Conservation (phyloP, 2,329 filamentous ascomycete genomes). For the Lasiodiplodia theobromae region DNA sequence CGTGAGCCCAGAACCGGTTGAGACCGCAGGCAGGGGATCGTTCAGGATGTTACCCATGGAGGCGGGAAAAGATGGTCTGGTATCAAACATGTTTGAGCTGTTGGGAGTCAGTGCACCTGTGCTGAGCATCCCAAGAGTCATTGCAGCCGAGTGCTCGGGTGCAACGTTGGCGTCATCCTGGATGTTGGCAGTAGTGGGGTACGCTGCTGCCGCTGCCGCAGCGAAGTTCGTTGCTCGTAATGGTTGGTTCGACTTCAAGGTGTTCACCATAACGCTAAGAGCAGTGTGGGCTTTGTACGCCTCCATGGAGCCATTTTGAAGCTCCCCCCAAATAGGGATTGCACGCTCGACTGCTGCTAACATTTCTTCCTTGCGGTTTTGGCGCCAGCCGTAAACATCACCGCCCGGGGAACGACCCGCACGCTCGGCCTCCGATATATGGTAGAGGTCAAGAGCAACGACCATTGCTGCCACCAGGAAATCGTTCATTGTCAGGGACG, state of each 20-base stretch:
- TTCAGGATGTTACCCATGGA: conserved; percentile 49
- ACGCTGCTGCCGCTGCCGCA: conserved; percentile 39
- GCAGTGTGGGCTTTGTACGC: conserved; percentile 85
- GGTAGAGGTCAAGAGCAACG: conserved; percentile 81
- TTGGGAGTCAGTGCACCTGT: conserved; percentile 66
- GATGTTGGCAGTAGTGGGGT: conserved; percentile 35
- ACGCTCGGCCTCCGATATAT: conserved; percentile 60
- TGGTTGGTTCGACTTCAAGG: conserved; percentile 66
- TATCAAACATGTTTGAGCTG: conserved; percentile 50
- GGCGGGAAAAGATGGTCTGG: conserved; percentile 42
- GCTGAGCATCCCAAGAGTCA: conserved; percentile 74
- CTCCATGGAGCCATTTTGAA: conserved; percentile 82
- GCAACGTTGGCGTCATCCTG: conserved; percentile 63
- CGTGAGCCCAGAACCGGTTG: conserved; percentile 41
- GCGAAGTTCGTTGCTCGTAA: conserved; percentile 41
- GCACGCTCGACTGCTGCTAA: conserved; percentile 75
- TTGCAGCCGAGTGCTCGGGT: conserved; percentile 70
- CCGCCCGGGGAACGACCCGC: conserved; percentile 44
- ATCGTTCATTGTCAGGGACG: conserved; percentile 80
- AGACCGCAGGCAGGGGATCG: conserved; percentile 37
- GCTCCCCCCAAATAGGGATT: conserved; percentile 78
- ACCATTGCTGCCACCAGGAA: conserved; percentile 88
- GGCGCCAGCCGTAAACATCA: conserved; percentile 54
- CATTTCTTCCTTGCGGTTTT: conserved; percentile 72
- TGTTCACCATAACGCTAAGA: conserved; percentile 83